These are phyloP conservation scores for Cylindrotheca closterium DNA, from an alignment of 108 stramenopile species.

Conservation along the genomic window DNA sequence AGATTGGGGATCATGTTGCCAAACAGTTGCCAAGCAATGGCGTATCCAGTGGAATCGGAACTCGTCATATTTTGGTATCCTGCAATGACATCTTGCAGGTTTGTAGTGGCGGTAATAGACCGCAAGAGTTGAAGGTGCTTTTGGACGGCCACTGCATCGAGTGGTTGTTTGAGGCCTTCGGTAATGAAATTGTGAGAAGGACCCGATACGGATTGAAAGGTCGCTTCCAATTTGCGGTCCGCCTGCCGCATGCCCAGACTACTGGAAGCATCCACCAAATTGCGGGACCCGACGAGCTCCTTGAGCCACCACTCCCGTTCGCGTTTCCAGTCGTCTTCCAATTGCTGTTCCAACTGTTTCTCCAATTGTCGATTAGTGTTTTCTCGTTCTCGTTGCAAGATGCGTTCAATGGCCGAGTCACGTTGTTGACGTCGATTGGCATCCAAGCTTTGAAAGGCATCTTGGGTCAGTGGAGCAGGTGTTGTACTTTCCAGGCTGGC, in stretches of 20 bases:
- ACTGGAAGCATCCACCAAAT: conserved; percentile 23
- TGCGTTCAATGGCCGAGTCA: conserved; percentile 30
- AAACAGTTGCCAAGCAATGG: conserved; percentile 33
- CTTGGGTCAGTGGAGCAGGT: not conserved
- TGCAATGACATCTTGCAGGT: conserved; percentile 6
- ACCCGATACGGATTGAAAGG: not conserved
- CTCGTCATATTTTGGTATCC: conserved; percentile 11
- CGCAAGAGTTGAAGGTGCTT: conserved; percentile 23
- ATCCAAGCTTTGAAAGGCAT: conserved; percentile 12
- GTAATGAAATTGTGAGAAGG: not conserved
- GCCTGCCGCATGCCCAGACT: not conserved
- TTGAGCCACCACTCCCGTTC: conserved; percentile 45
- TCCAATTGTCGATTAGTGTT: conserved; percentile 15
- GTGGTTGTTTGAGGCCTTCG: not conserved
- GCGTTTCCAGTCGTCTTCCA: conserved; percentile 38
- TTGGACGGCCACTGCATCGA: conserved; percentile 9
- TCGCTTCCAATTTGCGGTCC: not conserved
- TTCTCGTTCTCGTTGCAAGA: conserved; percentile 25
- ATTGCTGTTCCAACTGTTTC: conserved; percentile 28
- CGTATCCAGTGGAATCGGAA: conserved; percentile 21
- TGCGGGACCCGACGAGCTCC: conserved; percentile 33
- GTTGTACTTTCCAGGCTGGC: not conserved
- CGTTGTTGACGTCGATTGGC: conserved; percentile 18
- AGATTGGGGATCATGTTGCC: conserved; percentile 13
- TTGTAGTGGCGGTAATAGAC: not conserved